phyloP scores from a whole-genome alignment of 176 grass and related monocot species.

The Juncus inflexus region DNA sequence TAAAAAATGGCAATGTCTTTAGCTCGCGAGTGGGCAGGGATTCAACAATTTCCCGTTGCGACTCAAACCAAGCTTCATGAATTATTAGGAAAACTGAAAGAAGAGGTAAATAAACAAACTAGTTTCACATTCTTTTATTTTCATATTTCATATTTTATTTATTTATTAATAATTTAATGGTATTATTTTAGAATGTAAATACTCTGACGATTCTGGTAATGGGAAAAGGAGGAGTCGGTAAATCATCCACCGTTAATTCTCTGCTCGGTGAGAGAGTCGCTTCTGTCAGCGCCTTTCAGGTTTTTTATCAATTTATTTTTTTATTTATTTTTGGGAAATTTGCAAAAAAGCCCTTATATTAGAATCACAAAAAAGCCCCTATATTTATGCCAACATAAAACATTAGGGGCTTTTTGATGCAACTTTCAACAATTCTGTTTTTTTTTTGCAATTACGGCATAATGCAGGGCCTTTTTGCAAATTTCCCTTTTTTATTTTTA shows the following conservation, averaged over 20 bases:
- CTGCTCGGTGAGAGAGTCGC: constrained; percentile 79
- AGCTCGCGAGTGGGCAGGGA: constrained; percentile 71
- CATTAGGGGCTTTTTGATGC: no score
- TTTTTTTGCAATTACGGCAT: not conserved
- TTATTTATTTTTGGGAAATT: no score
- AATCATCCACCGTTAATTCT: constrained; percentile 92
- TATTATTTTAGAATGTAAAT: constrained; percentile 58
- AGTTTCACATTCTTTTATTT: not conserved
- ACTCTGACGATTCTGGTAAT: constrained; percentile 91
- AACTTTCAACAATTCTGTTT: not conserved
- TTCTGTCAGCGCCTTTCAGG: constrained; percentile 90
- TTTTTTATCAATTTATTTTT: constrained; percentile 9
- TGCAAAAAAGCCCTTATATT: no score
- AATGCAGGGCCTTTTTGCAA: no score
- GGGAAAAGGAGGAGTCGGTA: constrained; percentile 94
- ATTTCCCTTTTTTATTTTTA: no score
- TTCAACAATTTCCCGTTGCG: constrained; percentile 73
- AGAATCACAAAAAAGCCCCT: no score
- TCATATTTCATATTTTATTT: constrained; percentile 12
- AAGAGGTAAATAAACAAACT: constrained; percentile 37
- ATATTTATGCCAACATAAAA: no score
- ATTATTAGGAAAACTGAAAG: constrained; percentile 68
- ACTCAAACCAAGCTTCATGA: constrained; percentile 86
- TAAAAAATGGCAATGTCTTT: constrained; percentile 34
- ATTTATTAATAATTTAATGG: not conserved